phyloP scores from a whole-genome alignment of 1,284 basidiomycete species.

The Grifola frondosa region DNA sequence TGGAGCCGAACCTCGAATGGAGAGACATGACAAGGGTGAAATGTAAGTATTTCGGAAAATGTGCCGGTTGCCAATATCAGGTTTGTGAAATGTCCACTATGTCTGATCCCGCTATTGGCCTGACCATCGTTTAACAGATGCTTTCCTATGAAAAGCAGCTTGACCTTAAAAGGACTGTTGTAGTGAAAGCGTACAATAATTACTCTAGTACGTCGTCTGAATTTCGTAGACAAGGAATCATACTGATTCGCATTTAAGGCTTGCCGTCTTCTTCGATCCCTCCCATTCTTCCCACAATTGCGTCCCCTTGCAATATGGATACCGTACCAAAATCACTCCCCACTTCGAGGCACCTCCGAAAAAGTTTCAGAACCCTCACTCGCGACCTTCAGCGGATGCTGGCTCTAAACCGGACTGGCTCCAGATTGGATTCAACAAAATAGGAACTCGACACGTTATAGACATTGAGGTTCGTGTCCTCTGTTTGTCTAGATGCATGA shows the following conservation, averaged over 20 bases:
- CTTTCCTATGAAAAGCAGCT: conserved; percentile 88
- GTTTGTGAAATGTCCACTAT: conserved; percentile 32
- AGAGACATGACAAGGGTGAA: conserved; percentile 64
- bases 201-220: conserved; percentile 59
- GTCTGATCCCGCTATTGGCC: neutral
- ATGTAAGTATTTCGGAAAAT: conserved; percentile 87
- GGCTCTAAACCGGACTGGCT: conserved; percentile 58
- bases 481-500: neutral
- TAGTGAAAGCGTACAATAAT: conserved; percentile 83
- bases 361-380: conserved; percentile 37
- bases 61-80: conserved; percentile 80
- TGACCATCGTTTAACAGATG: conserved; percentile 51
- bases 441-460: conserved; percentile 75
- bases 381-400: conserved; percentile 21
- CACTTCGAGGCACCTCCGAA: conserved; percentile 88
- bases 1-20: conserved; percentile 63
- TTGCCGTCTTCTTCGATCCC: conserved; percentile 51
- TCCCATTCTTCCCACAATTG: conserved; percentile 71
- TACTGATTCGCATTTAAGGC: no score
- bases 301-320: conserved; percentile 85
- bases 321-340: conserved; percentile 96
- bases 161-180: conserved; percentile 81
- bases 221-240: neutral
- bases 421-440: conserved; percentile 88
- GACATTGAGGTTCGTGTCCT: conserved; percentile 83